Conservation (phyloP, 1,284 basidiomycete species). For the Hemileccinum hortonii region DNA sequence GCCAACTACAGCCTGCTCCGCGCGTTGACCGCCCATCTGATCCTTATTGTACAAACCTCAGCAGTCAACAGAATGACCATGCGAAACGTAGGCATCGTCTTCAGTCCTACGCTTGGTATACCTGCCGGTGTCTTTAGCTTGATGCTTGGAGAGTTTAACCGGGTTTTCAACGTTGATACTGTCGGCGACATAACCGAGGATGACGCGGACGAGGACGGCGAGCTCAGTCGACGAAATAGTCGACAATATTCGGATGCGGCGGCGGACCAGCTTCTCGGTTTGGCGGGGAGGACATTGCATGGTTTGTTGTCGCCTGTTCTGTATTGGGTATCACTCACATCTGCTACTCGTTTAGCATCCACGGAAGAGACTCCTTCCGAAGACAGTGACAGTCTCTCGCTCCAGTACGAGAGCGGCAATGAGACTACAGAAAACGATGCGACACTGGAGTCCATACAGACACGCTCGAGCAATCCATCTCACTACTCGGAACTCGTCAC, state of each 20-base stretch:
- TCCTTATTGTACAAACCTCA: conserved; percentile 91
- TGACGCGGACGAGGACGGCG: conserved; percentile 37
- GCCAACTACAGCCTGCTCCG: conserved; percentile 94
- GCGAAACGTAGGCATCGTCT: conserved; percentile 98
- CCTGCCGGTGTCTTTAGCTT: conserved; percentile 93
- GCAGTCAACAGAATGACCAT: conserved; percentile 97
- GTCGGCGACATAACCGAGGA: conserved; percentile 38
- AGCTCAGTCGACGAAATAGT: conserved; percentile 66
- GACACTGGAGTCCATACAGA: conserved; percentile 49
- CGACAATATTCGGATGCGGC: conserved; percentile 76
- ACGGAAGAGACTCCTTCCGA: conserved; percentile 64
- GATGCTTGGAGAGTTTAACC: conserved; percentile 88
- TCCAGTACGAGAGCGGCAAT: conserved; percentile 68
- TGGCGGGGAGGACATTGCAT: conserved; percentile 63
- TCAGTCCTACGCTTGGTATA: conserved; percentile 92
- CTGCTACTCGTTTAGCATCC: conserved; percentile 35
- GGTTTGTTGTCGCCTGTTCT: conserved; percentile 43
- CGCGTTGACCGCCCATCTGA: conserved; percentile 92
- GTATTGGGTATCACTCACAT: conserved; percentile 13
- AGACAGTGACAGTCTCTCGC: conserved; percentile 64
- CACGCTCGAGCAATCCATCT: conserved; percentile 42
- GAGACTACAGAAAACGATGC: conserved; percentile 65
- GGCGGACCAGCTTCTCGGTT: conserved; percentile 73
- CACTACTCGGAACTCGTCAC: conserved; percentile 23
- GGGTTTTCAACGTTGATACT: conserved; percentile 76